Conservation (phyloP, 1,284 basidiomycete species). For the Mycosarcoma maydis region DNA sequence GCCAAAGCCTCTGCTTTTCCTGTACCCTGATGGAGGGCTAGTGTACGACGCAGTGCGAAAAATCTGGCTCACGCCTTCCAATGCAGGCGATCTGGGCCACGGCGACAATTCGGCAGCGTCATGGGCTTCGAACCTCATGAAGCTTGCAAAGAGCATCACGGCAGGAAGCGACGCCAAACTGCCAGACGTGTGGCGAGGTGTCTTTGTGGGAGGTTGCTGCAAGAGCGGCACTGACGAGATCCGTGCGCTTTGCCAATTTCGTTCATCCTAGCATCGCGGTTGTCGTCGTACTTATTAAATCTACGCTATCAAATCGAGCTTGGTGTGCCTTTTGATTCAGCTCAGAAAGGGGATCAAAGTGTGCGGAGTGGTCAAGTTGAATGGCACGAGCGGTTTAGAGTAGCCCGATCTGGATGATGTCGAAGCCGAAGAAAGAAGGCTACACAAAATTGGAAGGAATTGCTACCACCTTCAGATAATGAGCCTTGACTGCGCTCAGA, state of each 20-base stretch:
- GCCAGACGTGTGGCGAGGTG: slow-evolving; percentile 43
- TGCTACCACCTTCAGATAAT: too few species aligned
- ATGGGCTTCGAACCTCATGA: slow-evolving; percentile 47
- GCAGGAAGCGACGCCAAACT: not conserved
- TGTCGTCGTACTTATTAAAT: too few species aligned
- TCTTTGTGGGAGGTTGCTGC: slow-evolving; percentile 58
- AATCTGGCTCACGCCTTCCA: slow-evolving; percentile 42
- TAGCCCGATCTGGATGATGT: too few species aligned
- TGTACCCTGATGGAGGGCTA: slow-evolving; percentile 62
- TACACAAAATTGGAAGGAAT: too few species aligned
- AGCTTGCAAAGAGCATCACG: slow-evolving; percentile 33
- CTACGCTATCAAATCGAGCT: too few species aligned
- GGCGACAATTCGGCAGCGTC: slow-evolving; percentile 29
- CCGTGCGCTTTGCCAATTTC: slow-evolving; percentile 33
- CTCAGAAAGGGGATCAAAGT: too few species aligned
- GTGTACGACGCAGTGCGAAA: slow-evolving; percentile 53
- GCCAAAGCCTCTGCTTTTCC: slow-evolving; percentile 51
- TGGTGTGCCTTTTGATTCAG: too few species aligned
- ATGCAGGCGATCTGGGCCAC: slow-evolving; percentile 3
- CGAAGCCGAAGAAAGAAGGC: too few species aligned
- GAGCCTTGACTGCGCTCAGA: too few species aligned
- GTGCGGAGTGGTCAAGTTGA: not conserved
- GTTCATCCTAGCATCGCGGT: not conserved
- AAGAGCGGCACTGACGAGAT: slow-evolving; percentile 55
- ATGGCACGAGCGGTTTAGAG: too few species aligned